Evolutionary conservation across 331 rosid species (phyloP).

Genomic region (Saraca asoca): DNA sequence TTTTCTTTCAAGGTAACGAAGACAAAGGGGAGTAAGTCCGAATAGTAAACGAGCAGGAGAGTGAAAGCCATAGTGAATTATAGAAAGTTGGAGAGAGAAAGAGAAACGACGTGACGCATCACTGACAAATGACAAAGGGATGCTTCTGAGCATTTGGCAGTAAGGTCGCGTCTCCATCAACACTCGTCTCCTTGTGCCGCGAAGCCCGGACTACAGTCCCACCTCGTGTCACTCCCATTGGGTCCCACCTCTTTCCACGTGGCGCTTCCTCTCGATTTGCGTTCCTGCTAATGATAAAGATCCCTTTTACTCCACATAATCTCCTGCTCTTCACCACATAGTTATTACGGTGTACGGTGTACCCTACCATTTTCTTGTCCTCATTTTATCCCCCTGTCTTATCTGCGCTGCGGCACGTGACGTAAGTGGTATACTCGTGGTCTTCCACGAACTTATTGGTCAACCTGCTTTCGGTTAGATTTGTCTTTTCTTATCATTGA

Average conservation of each 20-base stretch:
- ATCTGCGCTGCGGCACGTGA: background rate
- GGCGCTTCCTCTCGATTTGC: background rate
- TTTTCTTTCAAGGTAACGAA: too few relatives aligned
- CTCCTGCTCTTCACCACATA: slow-evolving; percentile 6
- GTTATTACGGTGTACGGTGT: background rate
- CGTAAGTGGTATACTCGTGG: background rate
- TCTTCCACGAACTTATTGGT: background rate
- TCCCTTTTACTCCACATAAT: background rate
- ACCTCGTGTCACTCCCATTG: background rate
- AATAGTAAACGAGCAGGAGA: background rate
- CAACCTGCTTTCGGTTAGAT: background rate
- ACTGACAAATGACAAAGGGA: slow-evolving; percentile 31
- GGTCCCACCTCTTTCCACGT: slow-evolving; percentile 10
- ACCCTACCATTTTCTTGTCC: background rate
- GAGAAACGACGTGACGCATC: background rate
- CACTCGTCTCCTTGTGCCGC: slow-evolving; percentile 57
- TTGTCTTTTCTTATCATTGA: too few relatives aligned
- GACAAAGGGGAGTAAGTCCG: too few relatives aligned
- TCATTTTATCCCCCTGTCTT: too few relatives aligned
- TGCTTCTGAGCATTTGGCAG: slow-evolving; percentile 21
- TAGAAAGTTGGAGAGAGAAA: background rate
- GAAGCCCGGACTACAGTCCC: slow-evolving; percentile 63
- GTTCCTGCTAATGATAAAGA: background rate
- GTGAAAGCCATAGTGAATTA: background rate
- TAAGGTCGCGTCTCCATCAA: slow-evolving; percentile 50